A percentile compares a stretch with the other conserved stretches of the same genome.
Conservation (phyloP, 768 basidiomycete genomes). For the Ramaria sp. region DNA sequence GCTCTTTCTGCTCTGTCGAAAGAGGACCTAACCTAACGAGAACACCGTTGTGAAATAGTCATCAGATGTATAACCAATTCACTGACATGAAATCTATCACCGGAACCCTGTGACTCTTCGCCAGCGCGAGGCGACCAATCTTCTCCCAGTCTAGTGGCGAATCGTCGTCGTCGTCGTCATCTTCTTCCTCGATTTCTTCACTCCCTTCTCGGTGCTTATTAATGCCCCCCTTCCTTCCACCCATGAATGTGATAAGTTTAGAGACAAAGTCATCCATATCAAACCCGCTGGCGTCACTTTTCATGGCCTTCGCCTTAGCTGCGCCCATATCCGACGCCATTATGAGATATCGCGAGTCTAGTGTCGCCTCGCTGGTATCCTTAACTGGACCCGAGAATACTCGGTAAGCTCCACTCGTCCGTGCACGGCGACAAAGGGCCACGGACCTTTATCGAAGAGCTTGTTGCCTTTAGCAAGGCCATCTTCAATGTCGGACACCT, state of each 20-base stretch:
- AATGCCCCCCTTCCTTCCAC: conserved; percentile 38
- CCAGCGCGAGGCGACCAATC: conserved; percentile 75
- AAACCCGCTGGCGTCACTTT: conserved; percentile 78
- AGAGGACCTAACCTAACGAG: conserved; percentile 79
- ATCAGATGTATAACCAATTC: not conserved
- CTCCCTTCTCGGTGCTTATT: conserved; percentile 15
- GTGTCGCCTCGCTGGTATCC: conserved; percentile 77
- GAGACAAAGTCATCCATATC: conserved; percentile 86
- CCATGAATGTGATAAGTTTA: conserved; percentile 66
- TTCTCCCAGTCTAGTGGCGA: conserved; percentile 67
- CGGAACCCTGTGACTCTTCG: conserved; percentile 68
- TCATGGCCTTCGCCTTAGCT: conserved; percentile 85
- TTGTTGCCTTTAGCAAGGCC: not conserved
- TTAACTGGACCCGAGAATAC: conserved; percentile 37
- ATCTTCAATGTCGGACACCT: conserved; percentile 8
- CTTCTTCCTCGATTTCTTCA: conserved; percentile 15
- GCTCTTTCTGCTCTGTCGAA: conserved; percentile 74
- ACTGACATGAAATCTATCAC: conserved; percentile 84
- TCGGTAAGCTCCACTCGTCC: not conserved
- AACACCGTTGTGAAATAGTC: conserved; percentile 8
- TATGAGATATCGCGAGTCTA: conserved; percentile 77
- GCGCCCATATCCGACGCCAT: conserved; percentile 71
- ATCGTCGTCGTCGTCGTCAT: conserved; percentile 31
- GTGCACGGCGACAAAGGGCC: conserved; percentile 9
- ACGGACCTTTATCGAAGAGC: conserved; percentile 52